phyloP scores from a whole-genome alignment of 1,284 basidiomycete genomes.

The Austroboletus niveus region DNA sequence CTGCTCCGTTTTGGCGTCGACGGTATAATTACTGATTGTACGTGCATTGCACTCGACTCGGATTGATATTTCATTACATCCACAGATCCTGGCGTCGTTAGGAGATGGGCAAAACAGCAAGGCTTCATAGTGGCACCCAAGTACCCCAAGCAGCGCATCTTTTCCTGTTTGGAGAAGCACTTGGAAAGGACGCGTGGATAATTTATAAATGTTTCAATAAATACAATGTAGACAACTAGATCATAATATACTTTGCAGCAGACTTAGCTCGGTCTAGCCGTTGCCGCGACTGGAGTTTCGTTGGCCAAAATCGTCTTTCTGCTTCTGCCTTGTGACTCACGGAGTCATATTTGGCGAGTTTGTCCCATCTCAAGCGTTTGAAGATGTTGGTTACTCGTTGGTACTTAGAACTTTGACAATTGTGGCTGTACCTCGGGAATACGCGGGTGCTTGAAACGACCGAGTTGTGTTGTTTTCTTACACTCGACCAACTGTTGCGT shows the following conservation, averaged over 20 bases:
- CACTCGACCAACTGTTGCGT: slow-evolving; percentile 5
- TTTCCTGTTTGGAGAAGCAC: slow-evolving; percentile 56
- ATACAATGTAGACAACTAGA: background rate
- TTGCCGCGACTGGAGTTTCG: too few relatives aligned
- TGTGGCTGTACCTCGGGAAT: slow-evolving; percentile 19
- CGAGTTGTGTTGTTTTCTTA: slow-evolving; percentile 1
- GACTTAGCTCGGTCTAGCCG: too few relatives aligned
- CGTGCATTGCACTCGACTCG: slow-evolving; percentile 11
- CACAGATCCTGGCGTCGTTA: slow-evolving; percentile 51
- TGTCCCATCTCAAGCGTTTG: too few relatives aligned
- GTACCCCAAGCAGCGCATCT: slow-evolving; percentile 54
- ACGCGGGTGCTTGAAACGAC: slow-evolving; percentile 18
- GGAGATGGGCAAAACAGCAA: slow-evolving; percentile 51
- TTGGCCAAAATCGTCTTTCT: too few relatives aligned
- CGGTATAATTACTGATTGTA: slow-evolving; percentile 71
- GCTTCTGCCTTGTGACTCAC: too few relatives aligned
- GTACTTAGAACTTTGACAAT: background rate
- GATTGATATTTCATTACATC: slow-evolving; percentile 3
- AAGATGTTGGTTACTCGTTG: too few relatives aligned
- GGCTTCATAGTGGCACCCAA: slow-evolving; percentile 50
- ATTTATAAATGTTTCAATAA: background rate
- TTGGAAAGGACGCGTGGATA: background rate
- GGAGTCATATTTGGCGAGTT: background rate
- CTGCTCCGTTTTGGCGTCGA: slow-evolving; percentile 61
- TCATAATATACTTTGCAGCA: too few relatives aligned